These are phyloP conservation scores for Ascomycota sp. DNA, from an alignment of 2,329 filamentous ascomycete genomes.

Conservation along the genomic window DNA sequence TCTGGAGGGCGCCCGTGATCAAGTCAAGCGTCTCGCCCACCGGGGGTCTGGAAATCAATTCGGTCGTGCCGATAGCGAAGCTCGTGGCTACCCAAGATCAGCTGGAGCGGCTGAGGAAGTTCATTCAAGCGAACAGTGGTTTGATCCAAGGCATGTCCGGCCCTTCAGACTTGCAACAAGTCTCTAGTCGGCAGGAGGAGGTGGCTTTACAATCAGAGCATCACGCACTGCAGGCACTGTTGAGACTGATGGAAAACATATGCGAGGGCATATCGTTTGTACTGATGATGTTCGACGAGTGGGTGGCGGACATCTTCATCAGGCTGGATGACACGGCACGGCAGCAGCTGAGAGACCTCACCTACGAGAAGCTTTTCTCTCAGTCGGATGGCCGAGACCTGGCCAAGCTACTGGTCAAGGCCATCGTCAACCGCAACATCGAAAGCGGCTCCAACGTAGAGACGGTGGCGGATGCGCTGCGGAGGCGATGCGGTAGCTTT, in stretches of 20 bases:
- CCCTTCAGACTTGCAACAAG: constrained; percentile 61
- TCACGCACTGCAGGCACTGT: constrained; percentile 69
- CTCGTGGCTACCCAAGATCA: constrained; percentile 61
- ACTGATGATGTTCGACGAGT: constrained; percentile 83
- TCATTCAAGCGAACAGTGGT: constrained; percentile 69
- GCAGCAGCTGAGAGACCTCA: constrained; percentile 52
- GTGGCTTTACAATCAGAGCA: constrained; percentile 86
- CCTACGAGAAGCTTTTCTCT: constrained; percentile 76
- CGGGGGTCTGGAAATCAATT: constrained; percentile 41
- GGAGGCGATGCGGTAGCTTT: constrained; percentile 85
- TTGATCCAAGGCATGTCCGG: constrained; percentile 92
- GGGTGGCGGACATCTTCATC: constrained; percentile 68
- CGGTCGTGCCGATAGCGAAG: constrained; percentile 47
- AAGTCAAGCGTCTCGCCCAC: constrained; percentile 27
- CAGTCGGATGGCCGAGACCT: constrained; percentile 62
- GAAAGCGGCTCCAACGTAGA: constrained; percentile 93
- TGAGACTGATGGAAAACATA: constrained; percentile 72
- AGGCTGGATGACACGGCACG: constrained; percentile 52
- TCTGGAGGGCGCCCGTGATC: constrained; percentile 72
- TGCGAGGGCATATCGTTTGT: constrained; percentile 96
- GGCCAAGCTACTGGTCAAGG: constrained; percentile 86
- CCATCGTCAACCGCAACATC: constrained; percentile 95
- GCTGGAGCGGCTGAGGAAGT: constrained; percentile 57
- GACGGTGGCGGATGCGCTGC: constrained; percentile 84
- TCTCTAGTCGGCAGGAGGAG: constrained; percentile 71